Percentiles rank a stretch among this genome's conserved stretches.
Evolutionary conservation across 202 grass and related monocot species (phyloP).

Genomic region (Bolboschoenoplectus hybrid): DNA sequence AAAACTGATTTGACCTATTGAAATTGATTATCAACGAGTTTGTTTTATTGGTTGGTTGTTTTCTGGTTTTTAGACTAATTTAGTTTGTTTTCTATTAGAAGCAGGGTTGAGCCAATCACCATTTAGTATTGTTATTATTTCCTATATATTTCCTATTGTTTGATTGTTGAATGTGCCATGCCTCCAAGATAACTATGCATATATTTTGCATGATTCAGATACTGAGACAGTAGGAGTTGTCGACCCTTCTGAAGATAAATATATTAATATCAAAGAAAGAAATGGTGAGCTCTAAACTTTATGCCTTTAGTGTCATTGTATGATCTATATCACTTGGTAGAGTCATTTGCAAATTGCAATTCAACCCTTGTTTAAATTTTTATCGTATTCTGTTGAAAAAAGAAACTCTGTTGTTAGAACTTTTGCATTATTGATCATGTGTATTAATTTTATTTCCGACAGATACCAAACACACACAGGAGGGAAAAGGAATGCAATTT

Average conservation of each 20-base stretch:
- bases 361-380: neutral
- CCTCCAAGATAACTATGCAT: slow-evolving; percentile 97
- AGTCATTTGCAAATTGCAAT: neutral
- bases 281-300: neutral
- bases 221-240: slow-evolving; percentile 97
- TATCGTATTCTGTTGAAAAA: neutral
- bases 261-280: slow-evolving; percentile 16
- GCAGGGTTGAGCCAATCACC: too few relatives aligned
- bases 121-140: slow-evolving; percentile 19
- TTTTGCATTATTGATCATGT: neutral
- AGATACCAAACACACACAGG: slow-evolving; percentile 85
- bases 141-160: slow-evolving; percentile 28
- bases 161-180: slow-evolving; percentile 78
- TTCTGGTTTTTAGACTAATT: too few relatives aligned
- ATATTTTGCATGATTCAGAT: slow-evolving; percentile 91
- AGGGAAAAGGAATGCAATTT: slow-evolving; percentile 95
- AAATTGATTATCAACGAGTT: too few relatives aligned
- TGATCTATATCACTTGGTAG: neutral
- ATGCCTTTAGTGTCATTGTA: neutral
- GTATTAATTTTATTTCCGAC: slow-evolving; percentile 32
- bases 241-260: slow-evolving; percentile 83
- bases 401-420: slow-evolving; percentile 1
- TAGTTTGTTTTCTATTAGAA: too few relatives aligned
- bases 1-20: too few relatives aligned
- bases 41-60: too few relatives aligned